Base-by-base conservation (phyloP, 192 early-diverging fungal species). In the Linnemannia elongata region DNA sequence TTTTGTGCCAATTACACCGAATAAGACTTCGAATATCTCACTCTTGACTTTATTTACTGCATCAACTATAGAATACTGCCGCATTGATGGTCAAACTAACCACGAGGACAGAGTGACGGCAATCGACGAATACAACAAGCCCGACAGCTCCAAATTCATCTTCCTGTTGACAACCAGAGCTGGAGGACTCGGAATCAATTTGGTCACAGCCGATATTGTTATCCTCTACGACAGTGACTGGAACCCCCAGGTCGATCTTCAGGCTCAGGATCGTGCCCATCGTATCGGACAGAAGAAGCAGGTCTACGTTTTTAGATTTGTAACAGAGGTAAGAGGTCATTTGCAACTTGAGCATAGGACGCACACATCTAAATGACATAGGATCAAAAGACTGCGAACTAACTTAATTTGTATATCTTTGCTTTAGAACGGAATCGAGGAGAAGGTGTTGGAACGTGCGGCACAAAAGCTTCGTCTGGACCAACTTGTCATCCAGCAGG, bases 281-380 rank as follows among this genome's bases (percentile, higher is more conserved):
- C 97, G 98, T 88, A 99, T 99, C 72, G 98, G 98, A 8, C 98
- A 99, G 83, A 99, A 95, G 45, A 99, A 99, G 89, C 98, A 99
- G 88, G 98, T 99, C 41, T 92, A 96, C 73, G 97, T 99, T 22
- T 99, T 96, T 88, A 90, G 98, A 60, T 97, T 99, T 77, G 97
- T 99, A 30, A 97, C 98, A 45, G 97, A 99, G 83, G 93, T 93
- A 87, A 36, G 47, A 15, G 6, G 33, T 3, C 68, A 36, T 69
- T 10, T 24, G 33, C 30, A 10, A 71, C 9, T 27, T 44, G 13
- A n/a, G 27, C 2, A 20, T 17, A 6, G 52, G 45, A 17, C 24
- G 3, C 35, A 44, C 44, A 74, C 1, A 3, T 9, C 0, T 17
- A 20, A 10, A 13, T 39, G 38, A 22, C 9, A 6, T 66, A 22